Percentiles rank a stretch among this genome's conserved stretches.
Conservation (phyloP, 2,329 filamentous ascomycete genomes). For the Penicillium sp. region DNA sequence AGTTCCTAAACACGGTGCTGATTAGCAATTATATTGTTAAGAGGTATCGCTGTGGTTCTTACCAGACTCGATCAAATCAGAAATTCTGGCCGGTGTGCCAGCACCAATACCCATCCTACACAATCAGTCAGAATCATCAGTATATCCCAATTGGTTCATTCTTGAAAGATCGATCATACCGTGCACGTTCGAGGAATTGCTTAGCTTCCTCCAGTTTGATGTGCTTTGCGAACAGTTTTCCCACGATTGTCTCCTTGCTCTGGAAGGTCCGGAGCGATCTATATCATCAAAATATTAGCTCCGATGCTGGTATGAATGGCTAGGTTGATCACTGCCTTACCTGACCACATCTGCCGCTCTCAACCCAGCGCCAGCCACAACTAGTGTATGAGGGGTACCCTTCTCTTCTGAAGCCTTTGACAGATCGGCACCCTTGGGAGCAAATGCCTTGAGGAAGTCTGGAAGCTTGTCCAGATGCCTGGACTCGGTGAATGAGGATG, state of each 20-base stretch:
- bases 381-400: conserved; percentile 75
- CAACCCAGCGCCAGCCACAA: conserved; percentile 79
- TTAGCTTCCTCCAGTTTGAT: conserved; percentile 90
- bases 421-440: conserved; percentile 54
- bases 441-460: conserved; percentile 64
- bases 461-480: conserved; percentile 69
- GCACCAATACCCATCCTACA: conserved; percentile 76
- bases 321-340: conserved; percentile 39
- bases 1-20: conserved; percentile 48
- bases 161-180: conserved; percentile 31
- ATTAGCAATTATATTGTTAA: conserved; percentile 2
- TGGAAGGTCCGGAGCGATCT: conserved; percentile 73
- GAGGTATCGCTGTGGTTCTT: conserved; percentile 25
- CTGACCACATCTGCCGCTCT: conserved; percentile 79
- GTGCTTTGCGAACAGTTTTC: conserved; percentile 96
- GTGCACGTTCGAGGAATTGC: conserved; percentile 62
- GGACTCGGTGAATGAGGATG: conserved; percentile 64
- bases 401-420: conserved; percentile 62
- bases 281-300: conserved; percentile 7
- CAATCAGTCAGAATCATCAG: conserved; percentile 23
- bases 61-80: conserved; percentile 78
- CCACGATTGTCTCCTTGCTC: conserved; percentile 68
- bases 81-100: conserved; percentile 78
- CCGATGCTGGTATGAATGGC: neutral
- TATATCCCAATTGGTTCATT: too few relatives aligned